phyloP scores from a whole-genome alignment of 345 rosid species.

The Citropsis articulata region DNA sequence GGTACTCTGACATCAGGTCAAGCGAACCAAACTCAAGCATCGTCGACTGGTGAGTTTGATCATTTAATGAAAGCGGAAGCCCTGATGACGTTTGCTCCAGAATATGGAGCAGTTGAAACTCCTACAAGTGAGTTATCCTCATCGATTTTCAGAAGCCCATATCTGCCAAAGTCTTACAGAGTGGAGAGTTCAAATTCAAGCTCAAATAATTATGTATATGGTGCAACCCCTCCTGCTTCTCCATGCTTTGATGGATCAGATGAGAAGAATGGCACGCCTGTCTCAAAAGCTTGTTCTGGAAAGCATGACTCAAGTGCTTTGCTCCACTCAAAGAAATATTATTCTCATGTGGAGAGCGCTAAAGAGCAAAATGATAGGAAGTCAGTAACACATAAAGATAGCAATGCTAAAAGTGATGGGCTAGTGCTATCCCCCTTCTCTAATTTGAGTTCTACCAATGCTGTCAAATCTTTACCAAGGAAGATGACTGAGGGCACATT shows the following conservation, averaged over 20 bases:
- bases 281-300: slow-evolving; percentile 44
- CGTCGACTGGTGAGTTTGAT: slow-evolving; percentile 74
- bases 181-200: slow-evolving; percentile 72
- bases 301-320: slow-evolving; percentile 36
- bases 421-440: slow-evolving; percentile 48
- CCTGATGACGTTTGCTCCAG: slow-evolving; percentile 88
- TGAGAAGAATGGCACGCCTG: slow-evolving; percentile 48
- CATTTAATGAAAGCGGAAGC: slow-evolving; percentile 95
- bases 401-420: slow-evolving; percentile 46
- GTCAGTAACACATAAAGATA: slow-evolving; percentile 32
- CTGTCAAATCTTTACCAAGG: slow-evolving; percentile 48
- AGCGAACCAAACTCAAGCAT: slow-evolving; percentile 38
- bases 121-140: slow-evolving; percentile 58
- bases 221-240: slow-evolving; percentile 80
- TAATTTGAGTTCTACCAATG: slow-evolving; percentile 49
- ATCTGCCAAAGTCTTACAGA: slow-evolving; percentile 71
- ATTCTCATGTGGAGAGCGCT: slow-evolving; percentile 65
- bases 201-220: slow-evolving; percentile 63
- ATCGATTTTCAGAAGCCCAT: slow-evolving; percentile 74
- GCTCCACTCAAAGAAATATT: slow-evolving; percentile 47
- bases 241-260: slow-evolving; percentile 55
- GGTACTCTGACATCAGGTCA: slow-evolving; percentile 49
- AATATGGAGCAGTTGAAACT: slow-evolving; percentile 94
- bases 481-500: slow-evolving; percentile 45
- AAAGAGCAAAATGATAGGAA: slow-evolving; percentile 49